Evolutionary conservation across 306 rosid genomes (phyloP).

Genomic region (Echinosophora koreensis): DNA sequence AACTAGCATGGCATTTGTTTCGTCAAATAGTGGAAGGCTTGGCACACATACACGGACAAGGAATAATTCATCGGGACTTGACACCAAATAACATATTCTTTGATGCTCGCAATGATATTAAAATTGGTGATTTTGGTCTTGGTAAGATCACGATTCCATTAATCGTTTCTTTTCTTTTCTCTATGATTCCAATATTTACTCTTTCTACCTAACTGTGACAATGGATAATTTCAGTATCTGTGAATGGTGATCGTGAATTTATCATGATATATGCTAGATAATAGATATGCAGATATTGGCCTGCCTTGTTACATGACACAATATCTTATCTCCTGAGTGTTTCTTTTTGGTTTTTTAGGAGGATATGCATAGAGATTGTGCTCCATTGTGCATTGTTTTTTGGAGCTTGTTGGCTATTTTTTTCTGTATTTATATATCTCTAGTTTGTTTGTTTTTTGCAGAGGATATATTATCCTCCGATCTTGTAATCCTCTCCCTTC

Average conservation of each 20-base stretch:
- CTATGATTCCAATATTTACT: constrained; percentile 41
- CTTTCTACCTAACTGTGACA: constrained; percentile 30
- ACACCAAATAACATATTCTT: constrained; percentile 95
- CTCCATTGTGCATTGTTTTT: no score
- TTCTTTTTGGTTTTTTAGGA: no score
- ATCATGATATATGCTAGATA: not conserved
- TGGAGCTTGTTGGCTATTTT: no score
- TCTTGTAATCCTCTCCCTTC: no score
- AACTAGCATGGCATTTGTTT: constrained; percentile 82
- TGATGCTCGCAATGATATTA: constrained; percentile 96
- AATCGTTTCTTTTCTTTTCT: constrained; percentile 31
- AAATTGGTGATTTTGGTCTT: constrained; percentile 98
- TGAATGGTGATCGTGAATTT: constrained; percentile 33
- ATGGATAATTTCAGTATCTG: constrained; percentile 18
- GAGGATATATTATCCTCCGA: no score
- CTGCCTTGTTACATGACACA: no score
- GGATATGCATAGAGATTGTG: no score
- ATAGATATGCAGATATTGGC: no score
- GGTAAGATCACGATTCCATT: constrained; percentile 67
- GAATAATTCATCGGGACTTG: constrained; percentile 97
- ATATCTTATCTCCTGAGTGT: no score
- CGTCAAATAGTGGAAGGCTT: constrained; percentile 99
- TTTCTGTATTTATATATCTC: no score
- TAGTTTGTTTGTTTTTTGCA: no score
- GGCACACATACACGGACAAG: constrained; percentile 96